Evolutionary conservation across 345 rosid genomes (phyloP).

Genomic region (Salix caprea): DNA sequence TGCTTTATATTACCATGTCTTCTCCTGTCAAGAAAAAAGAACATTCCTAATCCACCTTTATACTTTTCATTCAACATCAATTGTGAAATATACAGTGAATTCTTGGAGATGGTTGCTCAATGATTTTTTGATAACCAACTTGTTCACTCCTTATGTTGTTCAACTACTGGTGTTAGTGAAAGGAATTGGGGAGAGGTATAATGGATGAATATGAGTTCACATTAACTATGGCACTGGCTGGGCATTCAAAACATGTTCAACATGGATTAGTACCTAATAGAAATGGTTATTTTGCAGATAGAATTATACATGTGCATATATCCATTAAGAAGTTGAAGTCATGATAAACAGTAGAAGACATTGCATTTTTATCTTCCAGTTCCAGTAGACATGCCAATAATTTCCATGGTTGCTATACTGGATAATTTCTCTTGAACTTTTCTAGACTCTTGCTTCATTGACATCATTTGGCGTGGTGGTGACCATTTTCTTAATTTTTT

Average conservation of each 20-base stretch:
- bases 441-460: background rate
- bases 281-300: background rate
- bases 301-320: background rate
- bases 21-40: background rate
- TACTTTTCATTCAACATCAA: background rate
- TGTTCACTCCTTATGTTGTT: background rate
- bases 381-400: background rate
- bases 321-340: background rate
- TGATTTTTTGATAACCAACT: background rate
- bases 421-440: background rate
- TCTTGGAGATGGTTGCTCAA: background rate
- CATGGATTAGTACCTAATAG: background rate
- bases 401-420: background rate
- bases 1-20: background rate
- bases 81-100: background rate
- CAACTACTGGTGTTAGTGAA: background rate
- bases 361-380: background rate
- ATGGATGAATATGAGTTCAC: background rate
- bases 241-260: background rate
- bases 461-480: background rate
- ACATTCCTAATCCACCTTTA: background rate
- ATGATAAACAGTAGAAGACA: background rate
- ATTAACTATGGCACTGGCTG: background rate
- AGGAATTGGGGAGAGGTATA: background rate
- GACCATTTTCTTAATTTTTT: background rate